Evolutionary conservation across 2,329 filamentous ascomycete species (phyloP), one percentile per base, ranked within the genome.

Genomic region (Aspergillus uvarum): DNA sequence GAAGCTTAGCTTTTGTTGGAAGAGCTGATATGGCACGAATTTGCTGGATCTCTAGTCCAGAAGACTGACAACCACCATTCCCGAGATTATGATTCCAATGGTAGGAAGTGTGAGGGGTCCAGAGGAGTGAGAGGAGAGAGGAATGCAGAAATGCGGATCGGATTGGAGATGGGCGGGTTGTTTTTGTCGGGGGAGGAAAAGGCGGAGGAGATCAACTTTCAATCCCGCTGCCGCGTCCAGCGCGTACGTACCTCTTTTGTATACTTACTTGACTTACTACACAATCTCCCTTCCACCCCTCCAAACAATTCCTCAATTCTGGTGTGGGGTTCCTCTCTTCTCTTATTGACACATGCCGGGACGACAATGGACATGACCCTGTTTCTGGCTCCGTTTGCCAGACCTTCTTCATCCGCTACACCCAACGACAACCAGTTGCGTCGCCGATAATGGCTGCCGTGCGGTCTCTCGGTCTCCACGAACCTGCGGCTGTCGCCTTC

Each of bases 391-490:
- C 61, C 48, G 50, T 59, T 59, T 66, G 69, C 66, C 66, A 64
- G 65, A 64, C 49, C 42, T 63, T 63, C 61, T 63, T 63, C 61
- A 57, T 63, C 60, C 51, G 57, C 63, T 64, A 63, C 59, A 58
- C 57, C 60, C 59, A 56, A 66, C 65, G 32, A 60, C 59, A 56
- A 67, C 65, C 29, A 60, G 64, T 66, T 63, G 62, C 67, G 42
- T 63, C 65, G 67, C 63, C 65, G 66, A 77, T 68, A 70, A 99
- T 99, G 96, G 94, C 94, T 68, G 88, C 90, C 73, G 87, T 97
- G 78, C 90, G 87, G 76, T 97, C 94, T 65, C 85, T 97, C 71
- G 95, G 95, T 76, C 83, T 96, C 72, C 94, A 98, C 81, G 88
- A 90, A 79, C 93, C 96, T 62, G 86, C 90, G 62, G 92, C 89